Evolutionary conservation across 768 basidiomycete species (phyloP), one percentile per base, ranked within the genome.

Genomic region (Leccinum subgranulosum): DNA sequence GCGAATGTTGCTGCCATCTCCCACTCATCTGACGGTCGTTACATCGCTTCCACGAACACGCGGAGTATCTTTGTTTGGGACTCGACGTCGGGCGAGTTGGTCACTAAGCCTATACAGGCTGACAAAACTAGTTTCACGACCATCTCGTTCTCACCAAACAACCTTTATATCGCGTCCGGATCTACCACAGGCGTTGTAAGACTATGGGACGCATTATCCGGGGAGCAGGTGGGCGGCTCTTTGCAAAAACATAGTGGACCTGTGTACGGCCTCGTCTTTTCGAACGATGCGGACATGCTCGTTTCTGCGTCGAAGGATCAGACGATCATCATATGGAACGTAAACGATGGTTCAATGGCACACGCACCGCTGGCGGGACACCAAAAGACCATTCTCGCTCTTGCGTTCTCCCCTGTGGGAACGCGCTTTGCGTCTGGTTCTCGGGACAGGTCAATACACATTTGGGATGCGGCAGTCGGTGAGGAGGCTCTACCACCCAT

Each of bases 61-160:
- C 61, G 60, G 19, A 55, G 8, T 25, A 63, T 71, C 31, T 64
- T 41, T 1, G 46, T 70, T 10, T 72, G 68, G 63, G 67, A 73
- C 48, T 64, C 66, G 50, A 66, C 55, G 4, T 72, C 69, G 2
- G 73, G 67, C 2, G 69, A 71, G 34, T 60, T 67, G 1, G 55
- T 63, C 12, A 62, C 63, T 15, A 64, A 52, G 28, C 63, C 65
- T 3, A 59, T 71, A 29, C 48, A 48, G 0, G 57, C 64, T 3
- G 55, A 34, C 34, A 55, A 54, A 21, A 33, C 58, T 5, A 39
- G 49, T 19, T 57, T 74, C 36, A 60, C 52, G 10, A 47, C 23
- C 53, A 59, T 74, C 3, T 54, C 36, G n/a, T 74, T 74, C 51
- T 74, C 73, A 12, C 65, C 71, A 9, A 46, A 73, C 52, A 68